These are phyloP conservation scores for Ceratobasidium sp. DNA, from an alignment of 1,284 basidiomycete species.

Conservation along the genomic window DNA sequence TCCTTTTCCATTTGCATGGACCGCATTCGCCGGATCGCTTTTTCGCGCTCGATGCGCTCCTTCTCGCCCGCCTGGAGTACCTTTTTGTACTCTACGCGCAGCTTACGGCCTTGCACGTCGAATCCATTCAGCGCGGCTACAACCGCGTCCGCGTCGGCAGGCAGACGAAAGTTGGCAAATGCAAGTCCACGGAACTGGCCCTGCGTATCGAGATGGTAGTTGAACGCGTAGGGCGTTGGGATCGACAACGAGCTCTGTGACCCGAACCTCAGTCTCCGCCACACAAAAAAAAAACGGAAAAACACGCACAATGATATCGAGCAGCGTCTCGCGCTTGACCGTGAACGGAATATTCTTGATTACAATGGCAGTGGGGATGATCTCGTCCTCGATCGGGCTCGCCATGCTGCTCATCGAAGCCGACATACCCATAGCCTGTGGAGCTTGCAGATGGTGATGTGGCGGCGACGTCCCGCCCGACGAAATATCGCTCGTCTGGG, in stretches of 20 bases:
- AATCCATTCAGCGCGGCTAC: slow-evolving; percentile 95
- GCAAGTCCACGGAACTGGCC: slow-evolving; percentile 97
- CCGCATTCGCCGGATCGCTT: slow-evolving; percentile 97
- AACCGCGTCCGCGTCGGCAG: slow-evolving; percentile 91
- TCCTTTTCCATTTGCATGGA: slow-evolving; percentile 93
- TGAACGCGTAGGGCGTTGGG: slow-evolving; percentile 99
- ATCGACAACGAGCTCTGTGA: slow-evolving; percentile 85
- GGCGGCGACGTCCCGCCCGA: slow-evolving; percentile 74
- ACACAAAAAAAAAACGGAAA: neutral
- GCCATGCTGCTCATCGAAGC: slow-evolving; percentile 53
- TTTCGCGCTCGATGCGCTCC: slow-evolving; percentile 98
- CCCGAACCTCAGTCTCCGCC: neutral
- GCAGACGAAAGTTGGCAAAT: slow-evolving; percentile 96
- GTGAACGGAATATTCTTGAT: slow-evolving; percentile 99
- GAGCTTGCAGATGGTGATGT: slow-evolving; percentile 64
- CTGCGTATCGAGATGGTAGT: slow-evolving; percentile 94
- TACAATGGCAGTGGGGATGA: slow-evolving; percentile 98
- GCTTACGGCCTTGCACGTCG: slow-evolving; percentile 96
- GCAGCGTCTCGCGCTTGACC: slow-evolving; percentile 92
- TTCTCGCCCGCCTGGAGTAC: slow-evolving; percentile 98
- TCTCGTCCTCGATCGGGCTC: slow-evolving; percentile 75
- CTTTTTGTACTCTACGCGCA: slow-evolving; percentile 99
- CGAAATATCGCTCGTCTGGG: slow-evolving; percentile 78
- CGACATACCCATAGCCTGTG: slow-evolving; percentile 59
- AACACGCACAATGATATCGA: slow-evolving; percentile 84